Evolutionary conservation across 73 alveolate genomes (phyloP).

Genomic region (Paramecium caudatum): DNA sequence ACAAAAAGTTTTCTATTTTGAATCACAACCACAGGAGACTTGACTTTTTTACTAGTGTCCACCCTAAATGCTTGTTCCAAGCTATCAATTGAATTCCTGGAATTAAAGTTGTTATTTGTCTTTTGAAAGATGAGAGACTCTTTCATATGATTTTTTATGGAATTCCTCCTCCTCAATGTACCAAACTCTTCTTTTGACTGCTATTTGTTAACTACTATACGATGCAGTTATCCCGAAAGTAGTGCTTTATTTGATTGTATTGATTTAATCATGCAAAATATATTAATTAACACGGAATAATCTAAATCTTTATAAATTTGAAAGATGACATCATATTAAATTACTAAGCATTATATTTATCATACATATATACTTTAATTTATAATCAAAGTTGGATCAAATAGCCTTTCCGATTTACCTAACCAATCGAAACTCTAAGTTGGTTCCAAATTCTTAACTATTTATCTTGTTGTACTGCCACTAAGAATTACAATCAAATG

Average conservation of each 20-base stretch:
- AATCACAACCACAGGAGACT: background rate
- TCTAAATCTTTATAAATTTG: conserved; percentile 24
- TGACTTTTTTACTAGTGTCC: background rate
- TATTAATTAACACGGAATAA: background rate
- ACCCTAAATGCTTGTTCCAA: background rate
- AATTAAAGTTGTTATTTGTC: conserved; percentile 2
- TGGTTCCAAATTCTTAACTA: conserved; percentile 17
- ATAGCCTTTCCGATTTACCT: background rate
- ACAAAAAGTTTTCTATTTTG: conserved; percentile 36
- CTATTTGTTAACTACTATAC: background rate
- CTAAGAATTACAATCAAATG: conserved; percentile 34
- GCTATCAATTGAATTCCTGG: conserved; percentile 1
- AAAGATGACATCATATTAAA: background rate
- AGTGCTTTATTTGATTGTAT: conserved; percentile 27
- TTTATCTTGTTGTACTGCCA: conserved; percentile 45
- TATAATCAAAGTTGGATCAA: conserved; percentile 42
- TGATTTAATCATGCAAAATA: conserved; percentile 22
- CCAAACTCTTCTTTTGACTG: background rate
- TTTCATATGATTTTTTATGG: background rate
- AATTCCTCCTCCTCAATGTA: background rate
- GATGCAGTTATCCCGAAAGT: background rate
- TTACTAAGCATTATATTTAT: background rate
- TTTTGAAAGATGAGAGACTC: conserved; percentile 10
- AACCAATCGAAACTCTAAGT: conserved; percentile 48
- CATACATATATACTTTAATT: background rate